Conservation (phyloP, 208 protist genomes). For the Trypanosoma cruzi region DNA sequence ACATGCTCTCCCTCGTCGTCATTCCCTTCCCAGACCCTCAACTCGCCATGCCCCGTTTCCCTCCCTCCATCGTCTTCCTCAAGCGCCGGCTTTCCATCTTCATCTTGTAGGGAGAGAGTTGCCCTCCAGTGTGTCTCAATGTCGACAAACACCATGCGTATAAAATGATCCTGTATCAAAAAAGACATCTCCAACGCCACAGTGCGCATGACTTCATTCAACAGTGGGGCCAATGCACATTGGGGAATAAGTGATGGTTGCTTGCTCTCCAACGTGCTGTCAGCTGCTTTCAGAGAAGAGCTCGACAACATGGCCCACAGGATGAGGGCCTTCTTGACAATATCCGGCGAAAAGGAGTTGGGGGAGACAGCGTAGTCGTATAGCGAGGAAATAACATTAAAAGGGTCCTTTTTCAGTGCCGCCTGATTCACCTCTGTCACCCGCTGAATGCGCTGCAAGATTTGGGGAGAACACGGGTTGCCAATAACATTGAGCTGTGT, state of each 20-base stretch:
- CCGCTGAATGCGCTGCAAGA: conserved; percentile 47
- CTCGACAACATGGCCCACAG: conserved; percentile 83
- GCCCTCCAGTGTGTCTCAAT: conserved; percentile 26
- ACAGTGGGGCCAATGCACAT: conserved; percentile 64
- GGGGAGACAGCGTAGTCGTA: conserved; percentile 62
- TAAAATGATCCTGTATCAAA: conserved; percentile 59
- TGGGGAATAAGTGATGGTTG: conserved; percentile 53
- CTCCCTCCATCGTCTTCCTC: conserved; percentile 12
- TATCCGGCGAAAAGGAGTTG: conserved; percentile 42
- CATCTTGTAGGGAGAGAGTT: conserved; percentile 2
- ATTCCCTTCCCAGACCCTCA: neutral
- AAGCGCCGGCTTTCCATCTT: neutral
- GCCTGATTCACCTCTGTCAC: conserved; percentile 35
- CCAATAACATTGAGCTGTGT: conserved; percentile 41
- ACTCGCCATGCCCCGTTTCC: neutral
- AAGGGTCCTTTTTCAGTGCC: conserved; percentile 51
- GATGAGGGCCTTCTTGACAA: conserved; percentile 56
- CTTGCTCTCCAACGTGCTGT: neutral
- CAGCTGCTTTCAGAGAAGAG: conserved; percentile 33
- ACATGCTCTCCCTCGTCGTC: conserved; percentile 3
- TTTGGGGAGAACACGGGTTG: conserved; percentile 51
- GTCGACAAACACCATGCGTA: conserved; percentile 77
- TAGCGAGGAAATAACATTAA: conserved; percentile 57
- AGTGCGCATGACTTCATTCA: conserved; percentile 84
- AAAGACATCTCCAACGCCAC: conserved; percentile 57